These are phyloP conservation scores for Mycena kentingensis DNA, from an alignment of 768 basidiomycete genomes.

Conservation along the genomic window DNA sequence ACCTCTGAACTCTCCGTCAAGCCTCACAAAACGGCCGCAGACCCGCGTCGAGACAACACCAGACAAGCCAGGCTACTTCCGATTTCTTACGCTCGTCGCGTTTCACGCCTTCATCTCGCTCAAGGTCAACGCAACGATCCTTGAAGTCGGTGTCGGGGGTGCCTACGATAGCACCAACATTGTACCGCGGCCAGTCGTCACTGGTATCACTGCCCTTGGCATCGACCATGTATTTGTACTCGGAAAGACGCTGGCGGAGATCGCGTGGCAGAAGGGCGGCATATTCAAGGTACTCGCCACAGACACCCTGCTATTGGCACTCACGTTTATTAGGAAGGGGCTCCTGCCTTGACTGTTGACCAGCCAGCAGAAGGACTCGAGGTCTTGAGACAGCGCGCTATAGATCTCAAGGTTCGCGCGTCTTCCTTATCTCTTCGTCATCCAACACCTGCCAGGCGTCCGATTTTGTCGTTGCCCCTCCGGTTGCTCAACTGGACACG, in stretches of 20 bases:
- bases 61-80: constrained; percentile 89
- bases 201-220: constrained; percentile 88
- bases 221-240: constrained; percentile 89
- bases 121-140: constrained; percentile 85
- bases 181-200: constrained; percentile 86
- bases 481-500: constrained; percentile 47
- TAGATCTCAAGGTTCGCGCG: constrained; percentile 59
- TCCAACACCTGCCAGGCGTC: constrained; percentile 50
- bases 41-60: constrained; percentile 53
- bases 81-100: constrained; percentile 89
- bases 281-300: constrained; percentile 80
- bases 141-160: constrained; percentile 97
- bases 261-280: constrained; percentile 94
- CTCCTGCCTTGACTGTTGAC: constrained; percentile 81
- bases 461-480: constrained; percentile 64
- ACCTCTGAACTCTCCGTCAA: background rate
- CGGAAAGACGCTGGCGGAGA: constrained; percentile 85
- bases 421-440: constrained; percentile 2
- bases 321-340: constrained; percentile 54
- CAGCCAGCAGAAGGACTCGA: constrained; percentile 72
- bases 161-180: constrained; percentile 94
- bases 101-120: constrained; percentile 85
- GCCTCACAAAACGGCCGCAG: constrained; percentile 30
- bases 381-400: constrained; percentile 68
- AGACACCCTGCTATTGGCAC: background rate